Conservation (phyloP, 2,329 filamentous ascomycete genomes). For the Tolypocladium pustulatum region DNA sequence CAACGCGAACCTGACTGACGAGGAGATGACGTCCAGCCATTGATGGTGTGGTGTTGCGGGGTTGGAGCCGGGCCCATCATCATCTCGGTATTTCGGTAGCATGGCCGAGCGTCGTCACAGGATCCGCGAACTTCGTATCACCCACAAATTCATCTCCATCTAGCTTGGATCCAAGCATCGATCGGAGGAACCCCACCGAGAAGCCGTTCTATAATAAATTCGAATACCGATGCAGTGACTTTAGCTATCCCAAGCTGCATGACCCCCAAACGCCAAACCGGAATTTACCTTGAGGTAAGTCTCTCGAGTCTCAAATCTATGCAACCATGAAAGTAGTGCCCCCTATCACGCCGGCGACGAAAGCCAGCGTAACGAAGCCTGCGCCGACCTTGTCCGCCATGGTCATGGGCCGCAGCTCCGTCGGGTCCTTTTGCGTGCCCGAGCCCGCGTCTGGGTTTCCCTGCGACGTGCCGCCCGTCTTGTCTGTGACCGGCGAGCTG, state of each 20-base stretch:
- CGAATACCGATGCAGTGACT: neutral
- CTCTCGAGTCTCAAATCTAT: constrained; percentile 8
- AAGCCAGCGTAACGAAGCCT: constrained; percentile 41
- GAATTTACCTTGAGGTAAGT: too few species aligned
- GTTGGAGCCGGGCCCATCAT: neutral
- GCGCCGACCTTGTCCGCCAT: constrained; percentile 43
- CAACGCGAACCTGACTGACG: neutral
- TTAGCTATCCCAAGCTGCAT: neutral
- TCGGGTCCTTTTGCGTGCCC: constrained; percentile 16
- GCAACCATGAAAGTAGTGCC: constrained; percentile 39
- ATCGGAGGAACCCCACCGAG: neutral
- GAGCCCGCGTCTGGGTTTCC: constrained; percentile 29
- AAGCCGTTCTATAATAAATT: neutral
- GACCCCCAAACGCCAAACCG: neutral
- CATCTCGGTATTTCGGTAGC: too few species aligned
- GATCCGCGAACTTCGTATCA: neutral
- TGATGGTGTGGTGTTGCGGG: neutral
- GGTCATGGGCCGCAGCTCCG: constrained; percentile 27
- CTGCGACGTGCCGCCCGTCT: constrained; percentile 48
- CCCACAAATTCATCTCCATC: neutral
- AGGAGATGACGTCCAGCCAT: neutral
- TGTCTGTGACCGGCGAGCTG: constrained; percentile 36
- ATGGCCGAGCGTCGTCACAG: neutral
- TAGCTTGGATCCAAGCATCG: neutral
- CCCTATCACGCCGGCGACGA: constrained; percentile 36